Base-by-base conservation (phyloP, 78 protist species). In the Emiliania huxleyi region DNA sequence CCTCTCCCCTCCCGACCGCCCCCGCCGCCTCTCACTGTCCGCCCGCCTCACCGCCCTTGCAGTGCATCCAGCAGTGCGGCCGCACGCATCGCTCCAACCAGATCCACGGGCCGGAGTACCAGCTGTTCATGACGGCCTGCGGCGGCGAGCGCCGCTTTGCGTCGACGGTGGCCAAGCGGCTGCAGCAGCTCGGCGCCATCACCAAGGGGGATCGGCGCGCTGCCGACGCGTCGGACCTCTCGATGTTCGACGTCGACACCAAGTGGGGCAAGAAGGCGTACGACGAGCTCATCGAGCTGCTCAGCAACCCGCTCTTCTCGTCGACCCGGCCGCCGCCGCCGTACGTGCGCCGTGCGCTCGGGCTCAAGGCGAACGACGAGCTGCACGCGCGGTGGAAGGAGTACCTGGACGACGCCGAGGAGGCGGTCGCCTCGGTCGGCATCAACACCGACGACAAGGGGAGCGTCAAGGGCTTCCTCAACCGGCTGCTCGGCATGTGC, bases 21-120 rank as follows among this genome's bases (percentile, higher is more conserved):
- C n/a, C n/a, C n/a, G n/a, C n/a, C n/a, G n/a, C n/a, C n/a, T n/a
- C n/a, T n/a, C n/a, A n/a, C n/a, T n/a, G n/a, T n/a, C n/a, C n/a
- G n/a, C n/a, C n/a, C n/a, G n/a, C n/a, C n/a, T n/a, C n/a, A n/a
- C n/a, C n/a, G n/a, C n/a, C n/a, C n/a, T n/a, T n/a, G n/a, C 62
- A 91, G 90, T 62, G 89, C 55, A 84, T 93, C 42, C 94, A 93
- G 92, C 94, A 93, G 79, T 62, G 90, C 46, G 94, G 94, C 12
- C 94, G 94, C 37, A 56, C 92, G 15, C 94, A 93, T 49, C 87
- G 94, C 45, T 43, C 75, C 83, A 87, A 87, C 91, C 91, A 87
- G 77, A 6, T 55, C 46, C 22, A 0, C 8, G 79, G 46, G 42
- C 91, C 91, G 1, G 37, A 52, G 49, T 87, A 87, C 75, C 22